phyloP scores from a whole-genome alignment of 2,329 filamentous ascomycete species.

The Ambrosiella cleistominuta region DNA sequence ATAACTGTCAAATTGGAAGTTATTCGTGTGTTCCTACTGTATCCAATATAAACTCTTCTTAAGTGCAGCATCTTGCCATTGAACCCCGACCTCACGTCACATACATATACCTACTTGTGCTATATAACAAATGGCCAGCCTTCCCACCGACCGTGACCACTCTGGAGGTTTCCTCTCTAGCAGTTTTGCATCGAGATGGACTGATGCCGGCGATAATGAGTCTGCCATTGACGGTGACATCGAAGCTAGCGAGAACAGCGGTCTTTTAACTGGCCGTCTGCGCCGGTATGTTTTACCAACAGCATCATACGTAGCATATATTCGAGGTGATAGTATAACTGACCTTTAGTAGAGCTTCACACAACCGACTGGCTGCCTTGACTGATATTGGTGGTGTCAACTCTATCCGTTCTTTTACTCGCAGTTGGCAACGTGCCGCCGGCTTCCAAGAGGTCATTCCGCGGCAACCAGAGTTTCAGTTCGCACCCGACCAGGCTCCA shows the following conservation, averaged over 20 bases:
- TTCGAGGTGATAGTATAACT: not conserved
- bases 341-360: conserved; percentile 32
- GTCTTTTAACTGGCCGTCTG: conserved; percentile 6
- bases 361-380: conserved; percentile 37
- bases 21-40: not conserved
- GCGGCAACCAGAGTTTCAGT: conserved; percentile 56
- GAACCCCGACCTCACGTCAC: not conserved
- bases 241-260: conserved; percentile 3
- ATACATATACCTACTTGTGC: not conserved
- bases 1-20: not conserved
- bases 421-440: conserved; percentile 81
- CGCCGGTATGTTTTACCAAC: conserved; percentile 3
- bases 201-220: conserved; percentile 1
- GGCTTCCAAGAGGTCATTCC: conserved; percentile 78
- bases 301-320: not conserved
- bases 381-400: conserved; percentile 76
- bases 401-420: conserved; percentile 82
- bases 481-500: conserved; percentile 37
- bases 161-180: conserved; percentile 8
- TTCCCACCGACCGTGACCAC: conserved; percentile 6
- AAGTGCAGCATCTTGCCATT: not conserved
- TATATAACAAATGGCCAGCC: conserved; percentile 9
- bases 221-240: conserved; percentile 3
- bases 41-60: not conserved
- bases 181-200: conserved; percentile 12